Conservation (phyloP, 2,329 filamentous ascomycete genomes). For the Neonectria coccinea region DNA sequence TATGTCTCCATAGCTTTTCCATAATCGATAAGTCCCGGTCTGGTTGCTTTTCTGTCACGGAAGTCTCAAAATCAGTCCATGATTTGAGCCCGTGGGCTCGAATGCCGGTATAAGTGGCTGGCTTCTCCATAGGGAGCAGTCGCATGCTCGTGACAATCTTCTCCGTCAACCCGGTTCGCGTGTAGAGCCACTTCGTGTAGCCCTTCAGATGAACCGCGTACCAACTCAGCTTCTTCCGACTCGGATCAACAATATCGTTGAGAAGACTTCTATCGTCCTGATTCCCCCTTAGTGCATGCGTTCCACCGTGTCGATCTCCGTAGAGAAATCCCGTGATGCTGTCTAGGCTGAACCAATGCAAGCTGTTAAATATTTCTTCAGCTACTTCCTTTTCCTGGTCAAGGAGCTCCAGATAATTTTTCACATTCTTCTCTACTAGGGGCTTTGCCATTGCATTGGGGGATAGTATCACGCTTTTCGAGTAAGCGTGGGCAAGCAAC, state of each 20-base stretch:
- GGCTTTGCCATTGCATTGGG: slow-evolving; percentile 20
- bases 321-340: slow-evolving; percentile 65
- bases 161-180: slow-evolving; percentile 53
- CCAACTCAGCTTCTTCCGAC: slow-evolving; percentile 60
- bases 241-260: slow-evolving; percentile 60
- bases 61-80: slow-evolving; percentile 17
- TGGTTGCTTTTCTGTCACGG: slow-evolving; percentile 20
- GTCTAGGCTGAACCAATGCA: slow-evolving; percentile 67
- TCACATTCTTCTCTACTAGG: slow-evolving; percentile 38
- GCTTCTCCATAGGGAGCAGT: slow-evolving; percentile 62
- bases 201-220: slow-evolving; percentile 59
- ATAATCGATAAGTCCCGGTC: slow-evolving; percentile 50
- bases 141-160: slow-evolving; percentile 48
- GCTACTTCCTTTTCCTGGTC: slow-evolving; percentile 48
- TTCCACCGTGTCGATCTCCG: slow-evolving; percentile 56
- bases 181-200: slow-evolving; percentile 62
- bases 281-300: slow-evolving; percentile 55
- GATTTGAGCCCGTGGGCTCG: slow-evolving; percentile 43
- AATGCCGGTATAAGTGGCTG: slow-evolving; percentile 64
- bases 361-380: slow-evolving; percentile 59
- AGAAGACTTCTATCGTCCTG: slow-evolving; percentile 55
- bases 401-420: slow-evolving; percentile 56
- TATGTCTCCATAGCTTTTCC: slow-evolving; percentile 51
- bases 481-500: slow-evolving; percentile 63
- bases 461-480: slow-evolving; percentile 58